These are phyloP conservation scores for Pleurotus djamor DNA, from an alignment of 768 basidiomycete genomes.

Conservation along the genomic window DNA sequence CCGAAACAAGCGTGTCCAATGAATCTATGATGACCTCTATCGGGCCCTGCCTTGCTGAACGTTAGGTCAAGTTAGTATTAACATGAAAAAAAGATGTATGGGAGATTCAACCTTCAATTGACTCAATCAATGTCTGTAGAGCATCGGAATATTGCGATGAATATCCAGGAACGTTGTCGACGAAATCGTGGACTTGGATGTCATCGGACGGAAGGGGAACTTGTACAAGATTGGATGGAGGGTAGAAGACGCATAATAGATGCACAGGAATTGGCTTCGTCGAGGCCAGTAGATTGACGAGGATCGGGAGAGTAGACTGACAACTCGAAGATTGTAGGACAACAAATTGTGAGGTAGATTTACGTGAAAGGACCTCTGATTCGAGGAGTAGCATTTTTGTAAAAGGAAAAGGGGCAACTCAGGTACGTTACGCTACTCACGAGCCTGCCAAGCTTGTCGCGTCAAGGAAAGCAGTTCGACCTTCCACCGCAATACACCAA, in stretches of 20 bases:
- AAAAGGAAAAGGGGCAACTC: neutral
- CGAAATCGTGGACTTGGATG: conserved; percentile 47
- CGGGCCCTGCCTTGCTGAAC: conserved; percentile 40
- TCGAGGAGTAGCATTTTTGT: neutral
- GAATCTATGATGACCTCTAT: conserved; percentile 72
- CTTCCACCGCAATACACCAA: conserved; percentile 64
- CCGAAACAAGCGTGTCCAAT: conserved; percentile 59
- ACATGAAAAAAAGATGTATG: conserved; percentile 1
- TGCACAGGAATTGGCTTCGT: conserved; percentile 25
- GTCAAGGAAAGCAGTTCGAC: conserved; percentile 39
- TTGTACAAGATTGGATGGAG: conserved; percentile 38
- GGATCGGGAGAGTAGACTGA: conserved; percentile 55
- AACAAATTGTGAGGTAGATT: conserved; percentile 18
- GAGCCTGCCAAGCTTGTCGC: conserved; percentile 43
- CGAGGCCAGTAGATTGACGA: conserved; percentile 40
- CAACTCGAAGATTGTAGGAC: conserved; percentile 59
- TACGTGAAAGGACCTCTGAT: neutral
- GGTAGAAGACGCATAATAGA: conserved; percentile 59
- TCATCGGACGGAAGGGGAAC: conserved; percentile 15
- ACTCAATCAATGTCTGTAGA: conserved; percentile 33
- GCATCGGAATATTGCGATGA: conserved; percentile 27
- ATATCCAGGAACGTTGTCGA: conserved; percentile 53
- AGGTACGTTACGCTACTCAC: conserved; percentile 7
- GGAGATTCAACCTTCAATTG: conserved; percentile 36
- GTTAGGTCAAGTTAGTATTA: conserved; percentile 10